Base-by-base conservation (phyloP, 164 flowering plant species). In the Aristolochia californica region DNA sequence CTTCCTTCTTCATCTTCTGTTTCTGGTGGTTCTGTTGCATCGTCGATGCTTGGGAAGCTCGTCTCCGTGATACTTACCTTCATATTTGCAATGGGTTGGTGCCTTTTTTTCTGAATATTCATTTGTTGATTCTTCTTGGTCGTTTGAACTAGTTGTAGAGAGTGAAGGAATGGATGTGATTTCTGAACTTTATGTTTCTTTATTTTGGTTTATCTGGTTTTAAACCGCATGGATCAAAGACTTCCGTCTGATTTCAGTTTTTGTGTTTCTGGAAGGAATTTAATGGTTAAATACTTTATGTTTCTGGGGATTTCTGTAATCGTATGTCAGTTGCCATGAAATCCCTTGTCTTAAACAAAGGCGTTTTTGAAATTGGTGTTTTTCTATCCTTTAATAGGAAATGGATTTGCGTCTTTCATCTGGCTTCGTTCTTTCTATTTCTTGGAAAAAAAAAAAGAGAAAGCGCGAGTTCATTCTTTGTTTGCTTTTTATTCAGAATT, bases 1-100 rank as follows among this genome's bases (percentile, higher is more conserved):
- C 30, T 59, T 27, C 57, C 65, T 0, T 59, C 60, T 56, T 67
- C 69, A 10, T 22, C 77, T 25, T 67, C 58, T 78, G 61, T 63
- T 79, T 48, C 62, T 50, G 68, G 76, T 62, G 59, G 62, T 45
- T 74, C 71, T 57, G 78, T 80, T 13, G 69, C 80, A 23, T 77
- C 95, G 63, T 75, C 84, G 0, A 43, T 81, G 60, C 52, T 91
- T 40, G 88, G 95, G 26, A 83, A 79, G 67, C 65, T 87, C 30
- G 65, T 90, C 67, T 83, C 89, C 45, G 95, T 86, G 62, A 69
- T 85, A 59, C 78, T 91, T 68, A 83, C 95, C 60, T 85, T 83
- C 74, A 76, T 76, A 65, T 87, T 91, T 56, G 95, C 93, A 9
- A 58, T 82, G 68, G 91, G 97, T 85, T 48, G 15, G 87, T 65